phyloP scores from a whole-genome alignment of 306 rosid genomes.

The Lupinus albus region DNA sequence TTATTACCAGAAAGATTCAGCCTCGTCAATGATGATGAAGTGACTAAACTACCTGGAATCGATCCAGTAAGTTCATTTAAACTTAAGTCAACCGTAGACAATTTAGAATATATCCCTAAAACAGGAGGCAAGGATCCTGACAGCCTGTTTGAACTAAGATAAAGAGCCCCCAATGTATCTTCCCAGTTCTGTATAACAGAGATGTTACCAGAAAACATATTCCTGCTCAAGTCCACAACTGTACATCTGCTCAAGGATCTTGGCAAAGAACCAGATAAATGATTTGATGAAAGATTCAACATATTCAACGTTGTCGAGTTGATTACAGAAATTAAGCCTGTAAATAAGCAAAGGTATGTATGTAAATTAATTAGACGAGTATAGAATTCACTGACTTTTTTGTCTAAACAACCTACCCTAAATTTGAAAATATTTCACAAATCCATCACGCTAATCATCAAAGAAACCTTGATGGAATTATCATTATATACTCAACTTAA shows the following conservation, averaged over 20 bases:
- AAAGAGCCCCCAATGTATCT: conserved; percentile 66
- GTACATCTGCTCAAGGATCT: conserved; percentile 49
- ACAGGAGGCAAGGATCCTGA: conserved; percentile 75
- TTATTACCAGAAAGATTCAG: conserved; percentile 87
- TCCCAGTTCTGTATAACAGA: conserved; percentile 73
- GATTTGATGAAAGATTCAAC: conserved; percentile 81
- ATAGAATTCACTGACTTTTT: conserved; percentile 22
- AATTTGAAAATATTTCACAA: conserved; percentile 26
- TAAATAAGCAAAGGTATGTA: conserved; percentile 36
- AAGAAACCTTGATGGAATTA: conserved; percentile 21
- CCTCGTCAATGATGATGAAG: conserved; percentile 60
- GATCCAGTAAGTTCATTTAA: conserved; percentile 71
- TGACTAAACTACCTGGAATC: conserved; percentile 73
- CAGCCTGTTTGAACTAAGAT: conserved; percentile 81
- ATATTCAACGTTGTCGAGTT: conserved; percentile 68
- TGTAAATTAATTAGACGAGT: conserved; percentile 31
- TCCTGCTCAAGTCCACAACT: conserved; percentile 66
- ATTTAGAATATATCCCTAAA: conserved; percentile 57
- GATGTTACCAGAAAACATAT: conserved; percentile 66
- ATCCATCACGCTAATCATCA: background rate
- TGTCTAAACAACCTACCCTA: conserved; percentile 13
- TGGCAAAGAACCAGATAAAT: conserved; percentile 78
- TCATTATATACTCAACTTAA: conserved; percentile 4
- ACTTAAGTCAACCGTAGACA: conserved; percentile 76
- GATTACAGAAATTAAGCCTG: conserved; percentile 74